Evolutionary conservation across 2,329 filamentous ascomycete genomes (phyloP).

Genomic region (Dactylellina drechsleri): DNA sequence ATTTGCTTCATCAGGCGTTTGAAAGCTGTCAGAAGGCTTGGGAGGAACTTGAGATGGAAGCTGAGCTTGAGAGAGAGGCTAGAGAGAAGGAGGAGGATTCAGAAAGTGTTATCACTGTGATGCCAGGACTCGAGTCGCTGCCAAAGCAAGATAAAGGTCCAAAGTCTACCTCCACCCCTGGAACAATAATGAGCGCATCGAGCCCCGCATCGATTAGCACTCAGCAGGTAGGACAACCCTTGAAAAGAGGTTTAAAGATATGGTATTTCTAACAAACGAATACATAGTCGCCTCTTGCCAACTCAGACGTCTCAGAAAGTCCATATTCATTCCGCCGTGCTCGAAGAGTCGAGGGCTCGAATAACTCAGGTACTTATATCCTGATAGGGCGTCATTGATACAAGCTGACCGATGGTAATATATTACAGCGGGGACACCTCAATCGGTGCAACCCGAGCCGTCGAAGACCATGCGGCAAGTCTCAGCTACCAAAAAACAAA

Average conservation of each 20-base stretch:
- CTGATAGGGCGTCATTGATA: background rate
- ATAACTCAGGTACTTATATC: constrained; percentile 18
- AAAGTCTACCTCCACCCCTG: too few species aligned
- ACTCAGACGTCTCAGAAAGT: background rate
- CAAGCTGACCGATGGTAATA: constrained; percentile 4
- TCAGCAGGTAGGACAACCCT: background rate
- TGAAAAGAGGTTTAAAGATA: background rate
- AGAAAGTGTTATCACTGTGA: background rate
- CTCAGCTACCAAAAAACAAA: background rate
- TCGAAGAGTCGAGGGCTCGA: constrained; percentile 13
- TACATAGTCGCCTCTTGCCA: background rate
- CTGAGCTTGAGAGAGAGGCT: constrained; percentile 7
- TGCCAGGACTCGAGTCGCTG: too few species aligned
- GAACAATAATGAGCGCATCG: too few species aligned
- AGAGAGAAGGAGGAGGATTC: background rate
- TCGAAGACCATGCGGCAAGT: background rate
- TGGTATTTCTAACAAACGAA: background rate
- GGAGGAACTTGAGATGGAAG: constrained; percentile 36
- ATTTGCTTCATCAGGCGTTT: constrained; percentile 9
- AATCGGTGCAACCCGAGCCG: background rate
- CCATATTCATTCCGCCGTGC: constrained; percentile 38
- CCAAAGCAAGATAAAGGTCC: too few species aligned
- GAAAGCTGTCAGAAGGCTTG: constrained; percentile 20
- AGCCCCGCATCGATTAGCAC: background rate
- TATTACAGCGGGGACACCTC: background rate